phyloP scores from a whole-genome alignment of 345 rosid species.

The Diplotaxis tenuifolia region DNA sequence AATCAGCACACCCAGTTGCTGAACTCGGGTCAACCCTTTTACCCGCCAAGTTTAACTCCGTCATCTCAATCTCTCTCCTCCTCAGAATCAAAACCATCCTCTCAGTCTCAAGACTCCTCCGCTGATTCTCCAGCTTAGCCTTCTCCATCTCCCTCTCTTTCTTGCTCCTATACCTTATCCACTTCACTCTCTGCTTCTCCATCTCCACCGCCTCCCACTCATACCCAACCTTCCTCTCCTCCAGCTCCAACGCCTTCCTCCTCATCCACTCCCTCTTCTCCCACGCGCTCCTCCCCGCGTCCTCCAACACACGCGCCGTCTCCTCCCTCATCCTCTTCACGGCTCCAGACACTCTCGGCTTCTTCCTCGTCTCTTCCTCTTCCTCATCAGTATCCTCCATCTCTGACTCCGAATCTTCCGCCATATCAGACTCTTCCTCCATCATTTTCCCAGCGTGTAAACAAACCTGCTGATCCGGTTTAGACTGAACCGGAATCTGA shows the following conservation, averaged over 20 bases:
- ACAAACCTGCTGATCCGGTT: slow-evolving; percentile 53
- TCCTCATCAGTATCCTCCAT: slow-evolving; percentile 1
- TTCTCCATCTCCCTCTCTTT: slow-evolving; percentile 97
- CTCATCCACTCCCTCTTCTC: slow-evolving; percentile 94
- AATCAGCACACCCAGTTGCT: slow-evolving; percentile 38
- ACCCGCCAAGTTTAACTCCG: slow-evolving; percentile 47
- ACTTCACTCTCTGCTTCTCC: slow-evolving; percentile 89
- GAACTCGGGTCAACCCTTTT: slow-evolving; percentile 68
- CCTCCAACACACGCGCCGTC: slow-evolving; percentile 47
- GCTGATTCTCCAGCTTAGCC: slow-evolving; percentile 71
- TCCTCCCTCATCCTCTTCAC: slow-evolving; percentile 57
- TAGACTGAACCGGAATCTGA: slow-evolving; percentile 38
- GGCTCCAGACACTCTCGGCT: slow-evolving; percentile 35
- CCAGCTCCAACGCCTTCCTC: slow-evolving; percentile 56
- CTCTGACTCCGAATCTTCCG: slow-evolving; percentile 53
- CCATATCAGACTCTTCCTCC: slow-evolving; percentile 40
- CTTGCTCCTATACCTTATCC: slow-evolving; percentile 81
- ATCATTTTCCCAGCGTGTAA: slow-evolving; percentile 34
- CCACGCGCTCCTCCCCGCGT: slow-evolving; percentile 54
- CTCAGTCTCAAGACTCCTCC: slow-evolving; percentile 65
- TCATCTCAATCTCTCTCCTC: slow-evolving; percentile 68
- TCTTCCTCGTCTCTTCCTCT: slow-evolving; percentile 37
- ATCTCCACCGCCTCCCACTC: slow-evolving; percentile 65
- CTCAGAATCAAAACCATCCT: slow-evolving; percentile 63
- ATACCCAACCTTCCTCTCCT: slow-evolving; percentile 67